phyloP scores from a whole-genome alignment of 768 basidiomycete genomes.

The Goffeauzyma gilvescens region DNA sequence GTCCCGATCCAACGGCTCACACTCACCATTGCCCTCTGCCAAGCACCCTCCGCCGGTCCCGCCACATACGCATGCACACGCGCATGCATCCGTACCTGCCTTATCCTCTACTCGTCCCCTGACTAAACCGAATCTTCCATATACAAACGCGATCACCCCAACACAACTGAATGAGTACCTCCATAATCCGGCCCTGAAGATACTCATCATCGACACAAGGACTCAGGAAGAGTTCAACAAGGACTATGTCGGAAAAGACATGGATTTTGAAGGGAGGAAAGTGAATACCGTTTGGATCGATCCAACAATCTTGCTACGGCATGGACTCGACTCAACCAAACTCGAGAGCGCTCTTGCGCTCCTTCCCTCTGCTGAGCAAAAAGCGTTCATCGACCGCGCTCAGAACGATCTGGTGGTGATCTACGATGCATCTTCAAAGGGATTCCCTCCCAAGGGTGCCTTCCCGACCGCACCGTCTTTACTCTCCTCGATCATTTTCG shows the following conservation, averaged over 20 bases:
- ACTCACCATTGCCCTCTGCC: no score
- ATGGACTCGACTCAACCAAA: conserved; percentile 45
- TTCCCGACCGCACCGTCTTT: conserved; percentile 39
- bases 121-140: conserved; percentile 38
- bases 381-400: conserved; percentile 63
- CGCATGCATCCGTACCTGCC: no score
- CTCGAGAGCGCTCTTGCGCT: conserved; percentile 60
- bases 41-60: no score
- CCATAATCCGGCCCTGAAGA: conserved; percentile 37
- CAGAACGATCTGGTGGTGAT: conserved; percentile 75
- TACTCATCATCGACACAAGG: conserved; percentile 69
- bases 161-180: conserved; percentile 45
- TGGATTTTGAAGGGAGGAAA: conserved; percentile 27
- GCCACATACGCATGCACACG: no score
- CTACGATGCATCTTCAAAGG: conserved; percentile 44
- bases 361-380: conserved; percentile 49
- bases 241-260: conserved; percentile 48
- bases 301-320: conserved; percentile 50
- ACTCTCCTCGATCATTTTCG: conserved; percentile 52
- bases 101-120: no score
- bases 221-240: conserved; percentile 53
- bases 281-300: conserved; percentile 54
- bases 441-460: conserved; percentile 39
- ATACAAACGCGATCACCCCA: conserved; percentile 44
- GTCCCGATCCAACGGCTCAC: no score